Evolutionary conservation across 148 eudicot species (phyloP).

Genomic region (Pharnaceum exiguum): DNA sequence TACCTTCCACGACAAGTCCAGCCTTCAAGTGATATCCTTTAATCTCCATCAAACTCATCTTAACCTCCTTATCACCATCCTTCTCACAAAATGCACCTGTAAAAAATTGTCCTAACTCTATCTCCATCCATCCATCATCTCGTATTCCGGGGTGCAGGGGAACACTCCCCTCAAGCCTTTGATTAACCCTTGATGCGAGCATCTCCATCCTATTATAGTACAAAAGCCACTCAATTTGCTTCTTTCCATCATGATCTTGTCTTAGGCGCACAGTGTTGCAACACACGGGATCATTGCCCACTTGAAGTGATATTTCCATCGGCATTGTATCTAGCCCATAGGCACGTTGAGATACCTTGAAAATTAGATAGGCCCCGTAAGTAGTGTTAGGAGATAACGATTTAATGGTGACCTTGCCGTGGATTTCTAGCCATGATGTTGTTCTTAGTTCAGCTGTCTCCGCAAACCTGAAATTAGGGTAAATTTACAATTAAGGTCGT

Average conservation of each 20-base stretch:
- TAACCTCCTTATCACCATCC: constrained; percentile 34
- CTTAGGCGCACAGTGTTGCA: constrained; percentile 21
- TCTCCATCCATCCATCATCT: constrained; percentile 67
- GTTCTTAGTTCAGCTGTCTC: constrained; percentile 51
- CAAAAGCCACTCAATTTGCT: constrained; percentile 10
- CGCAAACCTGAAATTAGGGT: constrained; percentile 28
- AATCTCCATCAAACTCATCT: constrained; percentile 58
- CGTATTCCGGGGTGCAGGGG: constrained; percentile 18
- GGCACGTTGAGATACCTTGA: constrained; percentile 39
- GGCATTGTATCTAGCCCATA: constrained; percentile 53
- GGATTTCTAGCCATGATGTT: constrained; percentile 59
- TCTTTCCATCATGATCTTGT: constrained; percentile 6
- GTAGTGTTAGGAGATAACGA: constrained; percentile 38
- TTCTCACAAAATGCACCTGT: constrained; percentile 15
- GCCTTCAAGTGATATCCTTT: constrained; percentile 72
- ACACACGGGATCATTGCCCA: constrained; percentile 26
- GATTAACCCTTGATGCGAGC: constrained; percentile 16
- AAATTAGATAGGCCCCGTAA: constrained; percentile 44
- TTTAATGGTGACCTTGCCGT: constrained; percentile 19
- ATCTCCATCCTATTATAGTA: constrained; percentile 18
- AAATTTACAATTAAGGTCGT: constrained; percentile 14
- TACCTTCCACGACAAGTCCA: constrained; percentile 64
- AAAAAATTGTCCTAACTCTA: constrained; percentile 60
- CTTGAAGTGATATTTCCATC: constrained; percentile 34
- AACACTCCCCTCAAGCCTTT: constrained; percentile 5